A percentile compares a stretch with the other conserved stretches of the same genome.
These are phyloP conservation scores for Ascomycota sp. DNA, from an alignment of 2,329 filamentous ascomycete species.

Conservation along the genomic window DNA sequence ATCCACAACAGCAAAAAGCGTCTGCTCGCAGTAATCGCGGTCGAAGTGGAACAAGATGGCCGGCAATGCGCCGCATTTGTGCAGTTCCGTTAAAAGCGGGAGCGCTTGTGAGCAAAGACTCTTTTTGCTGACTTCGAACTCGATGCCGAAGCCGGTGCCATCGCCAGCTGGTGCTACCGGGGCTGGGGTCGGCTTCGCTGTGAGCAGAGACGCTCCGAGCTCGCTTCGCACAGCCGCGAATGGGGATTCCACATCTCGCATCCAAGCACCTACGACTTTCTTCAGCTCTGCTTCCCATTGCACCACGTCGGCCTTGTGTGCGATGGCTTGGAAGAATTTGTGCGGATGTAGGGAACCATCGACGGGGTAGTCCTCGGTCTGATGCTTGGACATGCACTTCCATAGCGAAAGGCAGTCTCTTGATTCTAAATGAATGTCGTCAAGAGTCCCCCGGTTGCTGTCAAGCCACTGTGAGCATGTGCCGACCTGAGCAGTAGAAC, in stretches of 20 bases:
- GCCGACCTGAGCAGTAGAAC: background rate
- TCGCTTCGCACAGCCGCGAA: slow-evolving; percentile 24
- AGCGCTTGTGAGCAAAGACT: background rate
- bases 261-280: slow-evolving; percentile 34
- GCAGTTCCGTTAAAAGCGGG: slow-evolving; percentile 22
- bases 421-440: slow-evolving; percentile 49
- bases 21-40: slow-evolving; percentile 39
- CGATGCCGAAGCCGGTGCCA: background rate
- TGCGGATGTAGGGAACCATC: slow-evolving; percentile 26
- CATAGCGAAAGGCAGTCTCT: slow-evolving; percentile 50
- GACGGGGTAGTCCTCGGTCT: slow-evolving; percentile 29
- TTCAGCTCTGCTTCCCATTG: slow-evolving; percentile 46
- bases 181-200: background rate
- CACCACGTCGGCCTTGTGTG: slow-evolving; percentile 45
- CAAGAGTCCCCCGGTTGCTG: slow-evolving; percentile 37
- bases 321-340: slow-evolving; percentile 26
- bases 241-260: slow-evolving; percentile 25
- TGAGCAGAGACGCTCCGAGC: slow-evolving; percentile 10
- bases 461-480: background rate
- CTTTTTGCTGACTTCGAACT: background rate
- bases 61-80: slow-evolving; percentile 44
- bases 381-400: slow-evolving; percentile 37
- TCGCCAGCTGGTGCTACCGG: background rate
- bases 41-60: slow-evolving; percentile 66
- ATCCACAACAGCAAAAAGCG: slow-evolving; percentile 27